Conservation (phyloP, 2,329 filamentous ascomycete species). For the Apiospora hydei region DNA sequence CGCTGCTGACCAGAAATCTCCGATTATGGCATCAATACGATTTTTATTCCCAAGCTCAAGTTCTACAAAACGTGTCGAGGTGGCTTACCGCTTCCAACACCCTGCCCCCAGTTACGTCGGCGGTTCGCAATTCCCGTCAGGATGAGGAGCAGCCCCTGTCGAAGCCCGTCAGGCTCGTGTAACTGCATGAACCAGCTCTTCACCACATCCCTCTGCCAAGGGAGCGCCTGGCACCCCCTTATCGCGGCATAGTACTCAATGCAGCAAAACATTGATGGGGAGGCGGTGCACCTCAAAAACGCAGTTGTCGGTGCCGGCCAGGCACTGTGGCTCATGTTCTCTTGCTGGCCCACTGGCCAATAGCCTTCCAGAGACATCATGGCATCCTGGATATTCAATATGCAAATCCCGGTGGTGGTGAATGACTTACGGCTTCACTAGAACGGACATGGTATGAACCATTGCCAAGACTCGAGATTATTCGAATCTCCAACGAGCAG, state of each 20-base stretch:
- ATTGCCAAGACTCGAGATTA: slow-evolving; percentile 10
- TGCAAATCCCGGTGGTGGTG: slow-evolving; percentile 2
- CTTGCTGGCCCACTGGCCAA: background rate
- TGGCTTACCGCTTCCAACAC: slow-evolving; percentile 5
- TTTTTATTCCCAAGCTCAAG: background rate
- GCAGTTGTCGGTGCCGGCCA: slow-evolving; percentile 4
- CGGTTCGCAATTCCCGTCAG: background rate
- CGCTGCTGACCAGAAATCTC: slow-evolving; percentile 9
- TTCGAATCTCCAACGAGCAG: slow-evolving; percentile 11
- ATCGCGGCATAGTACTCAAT: background rate
- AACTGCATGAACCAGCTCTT: slow-evolving; percentile 1
- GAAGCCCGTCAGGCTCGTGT: slow-evolving; percentile 15
- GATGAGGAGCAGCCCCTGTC: background rate
- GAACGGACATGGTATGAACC: slow-evolving; percentile 2
- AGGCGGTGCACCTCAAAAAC: slow-evolving; percentile 6
- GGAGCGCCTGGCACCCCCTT: background rate
- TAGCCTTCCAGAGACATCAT: background rate
- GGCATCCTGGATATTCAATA: background rate
- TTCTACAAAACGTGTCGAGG: slow-evolving; percentile 10
- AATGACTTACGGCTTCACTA: slow-evolving; percentile 4
- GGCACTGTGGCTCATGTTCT: slow-evolving; percentile 14
- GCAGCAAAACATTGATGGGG: background rate
- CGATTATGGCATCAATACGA: slow-evolving; percentile 5
- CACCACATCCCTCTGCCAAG: background rate
- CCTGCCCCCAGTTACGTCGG: slow-evolving; percentile 5